These are phyloP conservation scores for Gomphus bonarii DNA, from an alignment of 1,284 basidiomycete genomes.

Conservation along the genomic window DNA sequence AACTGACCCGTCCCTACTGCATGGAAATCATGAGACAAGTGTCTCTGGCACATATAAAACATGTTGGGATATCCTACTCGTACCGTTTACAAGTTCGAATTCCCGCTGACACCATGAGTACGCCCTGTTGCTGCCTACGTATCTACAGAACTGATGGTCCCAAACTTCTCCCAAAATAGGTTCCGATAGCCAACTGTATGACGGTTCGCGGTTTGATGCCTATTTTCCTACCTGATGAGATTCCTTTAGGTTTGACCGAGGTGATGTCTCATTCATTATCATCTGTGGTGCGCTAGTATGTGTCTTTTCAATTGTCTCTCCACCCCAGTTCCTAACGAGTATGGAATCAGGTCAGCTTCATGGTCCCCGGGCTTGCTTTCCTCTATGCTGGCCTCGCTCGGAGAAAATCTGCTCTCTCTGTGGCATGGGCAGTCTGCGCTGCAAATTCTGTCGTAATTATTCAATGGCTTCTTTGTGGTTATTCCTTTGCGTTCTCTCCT, in stretches of 20 bases:
- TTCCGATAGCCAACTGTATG: slow-evolving; percentile 2
- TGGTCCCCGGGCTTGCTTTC: slow-evolving; percentile 73
- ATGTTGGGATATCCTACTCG: background rate
- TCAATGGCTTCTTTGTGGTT: slow-evolving; percentile 87
- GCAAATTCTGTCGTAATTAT: slow-evolving; percentile 76
- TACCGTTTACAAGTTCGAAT: background rate
- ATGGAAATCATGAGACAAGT: background rate
- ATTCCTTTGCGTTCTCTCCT: slow-evolving; percentile 72
- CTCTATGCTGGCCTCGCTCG: slow-evolving; percentile 83
- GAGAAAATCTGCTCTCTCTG: slow-evolving; percentile 58
- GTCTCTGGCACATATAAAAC: background rate
- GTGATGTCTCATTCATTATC: slow-evolving; percentile 71
- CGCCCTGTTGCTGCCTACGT: background rate
- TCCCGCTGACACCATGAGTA: background rate
- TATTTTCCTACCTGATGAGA: background rate
- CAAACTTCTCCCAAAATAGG: background rate
- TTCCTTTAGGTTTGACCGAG: slow-evolving; percentile 42
- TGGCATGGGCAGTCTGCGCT: slow-evolving; percentile 62
- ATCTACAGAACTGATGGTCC: background rate
- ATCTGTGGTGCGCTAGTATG: slow-evolving; percentile 72
- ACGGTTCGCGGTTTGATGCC: background rate
- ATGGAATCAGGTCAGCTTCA: slow-evolving; percentile 32
- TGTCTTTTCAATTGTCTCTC: slow-evolving; percentile 21
- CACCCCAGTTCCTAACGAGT: slow-evolving; percentile 17
- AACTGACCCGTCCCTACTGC: background rate